phyloP scores from a whole-genome alignment of 169 alveolate genomes.

The Perkinsus marinus region DNA sequence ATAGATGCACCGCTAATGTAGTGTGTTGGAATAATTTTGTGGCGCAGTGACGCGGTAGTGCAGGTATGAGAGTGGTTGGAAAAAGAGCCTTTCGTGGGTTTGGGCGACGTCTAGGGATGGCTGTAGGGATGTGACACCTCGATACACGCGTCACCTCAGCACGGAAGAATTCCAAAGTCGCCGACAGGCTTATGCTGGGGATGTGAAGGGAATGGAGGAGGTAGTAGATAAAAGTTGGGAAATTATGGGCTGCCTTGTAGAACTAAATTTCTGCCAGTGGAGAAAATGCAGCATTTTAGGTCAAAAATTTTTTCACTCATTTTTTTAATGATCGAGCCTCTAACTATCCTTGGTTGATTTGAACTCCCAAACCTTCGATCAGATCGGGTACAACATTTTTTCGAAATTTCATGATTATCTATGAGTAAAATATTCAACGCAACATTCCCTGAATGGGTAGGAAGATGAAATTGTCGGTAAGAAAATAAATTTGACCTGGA shows the following conservation, averaged over 20 bases:
- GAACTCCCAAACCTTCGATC: too few species aligned
- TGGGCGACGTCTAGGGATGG: background rate
- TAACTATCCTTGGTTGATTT: too few species aligned
- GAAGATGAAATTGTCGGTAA: too few species aligned
- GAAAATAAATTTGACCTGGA: too few species aligned
- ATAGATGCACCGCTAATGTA: slow-evolving; percentile 40
- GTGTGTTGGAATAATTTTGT: background rate
- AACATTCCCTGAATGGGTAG: too few species aligned
- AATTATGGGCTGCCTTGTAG: background rate
- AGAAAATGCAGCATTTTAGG: too few species aligned
- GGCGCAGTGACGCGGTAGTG: background rate
- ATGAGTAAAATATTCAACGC: too few species aligned
- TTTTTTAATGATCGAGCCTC: too few species aligned
- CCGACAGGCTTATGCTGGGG: background rate
- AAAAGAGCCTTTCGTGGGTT: background rate
- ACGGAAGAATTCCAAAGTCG: background rate
- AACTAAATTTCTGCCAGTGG: background rate
- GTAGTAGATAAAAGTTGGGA: background rate
- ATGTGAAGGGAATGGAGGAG: background rate
- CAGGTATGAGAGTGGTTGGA: background rate
- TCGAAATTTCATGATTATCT: too few species aligned
- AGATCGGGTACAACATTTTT: too few species aligned
- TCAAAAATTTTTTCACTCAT: too few species aligned
- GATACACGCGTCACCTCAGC: background rate
- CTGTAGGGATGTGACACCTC: background rate